Evolutionary conservation across 1,139 yeast genomes (phyloP).

Genomic region (Yamadazyma blattariae): DNA sequence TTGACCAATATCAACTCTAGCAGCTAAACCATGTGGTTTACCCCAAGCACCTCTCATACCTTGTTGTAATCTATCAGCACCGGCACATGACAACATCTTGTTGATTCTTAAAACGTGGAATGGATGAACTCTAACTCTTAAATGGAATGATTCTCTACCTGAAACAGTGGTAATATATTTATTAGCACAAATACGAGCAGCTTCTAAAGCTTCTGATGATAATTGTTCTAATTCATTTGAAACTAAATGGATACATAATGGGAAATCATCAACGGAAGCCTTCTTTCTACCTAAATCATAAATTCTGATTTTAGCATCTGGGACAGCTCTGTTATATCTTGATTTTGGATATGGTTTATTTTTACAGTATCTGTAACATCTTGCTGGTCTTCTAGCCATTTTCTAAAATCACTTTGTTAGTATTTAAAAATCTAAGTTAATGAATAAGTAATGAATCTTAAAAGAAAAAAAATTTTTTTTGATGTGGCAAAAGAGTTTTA

Average conservation of each 20-base stretch:
- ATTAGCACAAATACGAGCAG: conserved; percentile 99
- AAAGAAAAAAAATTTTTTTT: no score
- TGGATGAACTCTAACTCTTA: conserved; percentile 99
- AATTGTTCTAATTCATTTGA: conserved; percentile 99
- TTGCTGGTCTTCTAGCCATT: conserved; percentile 99
- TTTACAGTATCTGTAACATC: conserved; percentile 99
- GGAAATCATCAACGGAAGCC: conserved; percentile 99
- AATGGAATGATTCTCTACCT: conserved; percentile 99
- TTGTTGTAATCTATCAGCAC: conserved; percentile 99
- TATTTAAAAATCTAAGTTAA: conserved; percentile 10
- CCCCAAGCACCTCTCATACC: conserved; percentile 99
- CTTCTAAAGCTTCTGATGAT: conserved; percentile 99
- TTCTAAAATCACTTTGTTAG: conserved; percentile 44
- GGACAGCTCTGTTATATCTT: conserved; percentile 99
- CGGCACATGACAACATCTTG: conserved; percentile 99
- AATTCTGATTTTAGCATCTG: conserved; percentile 99
- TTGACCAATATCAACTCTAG: conserved; percentile 99
- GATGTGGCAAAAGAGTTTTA: no score
- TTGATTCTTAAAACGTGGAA: conserved; percentile 99
- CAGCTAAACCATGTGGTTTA: conserved; percentile 99
- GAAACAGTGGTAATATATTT: conserved; percentile 96
- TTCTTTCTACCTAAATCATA: conserved; percentile 99
- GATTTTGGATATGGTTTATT: conserved; percentile 99
- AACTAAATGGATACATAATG: conserved; percentile 98
- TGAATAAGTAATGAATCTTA: no score